Percentiles rank a stretch among this genome's conserved stretches.
These are phyloP conservation scores for Oxalis stricta DNA, from an alignment of 441 rosid species.

Conservation along the genomic window DNA sequence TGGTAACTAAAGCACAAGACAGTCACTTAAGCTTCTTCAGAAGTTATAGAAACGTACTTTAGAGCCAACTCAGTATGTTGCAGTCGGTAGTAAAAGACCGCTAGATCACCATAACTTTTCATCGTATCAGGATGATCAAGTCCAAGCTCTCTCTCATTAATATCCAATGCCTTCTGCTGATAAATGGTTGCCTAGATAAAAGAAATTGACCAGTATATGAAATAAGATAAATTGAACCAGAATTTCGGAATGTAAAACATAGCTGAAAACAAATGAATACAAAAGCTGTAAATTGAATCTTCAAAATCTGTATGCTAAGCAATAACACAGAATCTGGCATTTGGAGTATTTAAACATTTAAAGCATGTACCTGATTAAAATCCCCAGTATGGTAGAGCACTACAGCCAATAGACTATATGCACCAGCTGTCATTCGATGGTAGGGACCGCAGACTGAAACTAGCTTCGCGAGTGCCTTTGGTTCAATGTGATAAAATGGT, in stretches of 20 bases:
- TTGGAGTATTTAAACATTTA: not conserved
- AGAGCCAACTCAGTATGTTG: conserved; percentile 78
- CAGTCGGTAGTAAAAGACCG: conserved; percentile 79
- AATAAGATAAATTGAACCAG: conserved; percentile 1
- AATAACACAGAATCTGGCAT: not conserved
- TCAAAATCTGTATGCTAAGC: not conserved
- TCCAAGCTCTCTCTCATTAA: conserved; percentile 82
- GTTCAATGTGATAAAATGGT: conserved; percentile 17
- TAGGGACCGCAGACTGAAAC: conserved; percentile 76
- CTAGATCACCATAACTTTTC: conserved; percentile 79
- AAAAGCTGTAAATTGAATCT: not conserved
- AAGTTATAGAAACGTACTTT: conserved; percentile 43
- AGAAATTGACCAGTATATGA: conserved; percentile 19
- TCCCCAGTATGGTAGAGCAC: conserved; percentile 82
- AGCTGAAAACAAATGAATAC: not conserved
- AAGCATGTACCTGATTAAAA: conserved; percentile 62
- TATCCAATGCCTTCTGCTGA: conserved; percentile 74
- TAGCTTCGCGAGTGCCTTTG: conserved; percentile 66
- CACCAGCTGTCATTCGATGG: conserved; percentile 87
- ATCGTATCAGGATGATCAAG: conserved; percentile 84
- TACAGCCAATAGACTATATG: conserved; percentile 74
- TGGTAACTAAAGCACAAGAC: not conserved
- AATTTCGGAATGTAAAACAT: no score
- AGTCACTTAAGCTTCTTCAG: conserved; percentile 1
- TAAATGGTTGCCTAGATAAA: conserved; percentile 64